Evolutionary conservation across 2,329 filamentous ascomycete species (phyloP), one percentile per base, ranked within the genome.

Genomic region (Fusarium sp.): DNA sequence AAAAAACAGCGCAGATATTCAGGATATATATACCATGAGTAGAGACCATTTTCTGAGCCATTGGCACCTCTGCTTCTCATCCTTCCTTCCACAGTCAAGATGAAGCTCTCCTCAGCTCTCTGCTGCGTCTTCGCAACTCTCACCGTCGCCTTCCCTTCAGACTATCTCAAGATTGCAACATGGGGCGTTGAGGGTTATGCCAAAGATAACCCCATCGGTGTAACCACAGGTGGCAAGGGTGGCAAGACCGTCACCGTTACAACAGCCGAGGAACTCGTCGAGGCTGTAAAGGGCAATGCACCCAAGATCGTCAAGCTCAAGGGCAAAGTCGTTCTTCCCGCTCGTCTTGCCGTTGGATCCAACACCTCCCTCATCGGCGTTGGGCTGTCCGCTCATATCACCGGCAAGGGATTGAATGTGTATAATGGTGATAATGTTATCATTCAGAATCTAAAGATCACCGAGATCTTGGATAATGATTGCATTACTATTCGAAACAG

Each of bases 181-280:
- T 75, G 72, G 73, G 73, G 68, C 2, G 55, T 75, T 12, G 73
- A 75, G 24, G 73, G 73, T 3, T 76, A 77, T 29, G 79, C 79
- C 1, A 77, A 77, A 32, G 71, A 79, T 43, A 82, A 82, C 58
- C 80, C 80, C 1, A 70, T 81, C 30, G 80, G 80, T 5, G 56
- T 68, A 6, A 83, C 81, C 5, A 83, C 79, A 0, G 81, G 82
- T 8, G 82, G 82, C 15, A 73, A 76, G 34, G 81, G 84, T 8
- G 88, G 80, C 50, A 83, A 84, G 12, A 87, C 83, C 0, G 82
- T 85, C 10, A 83, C 82, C 2, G 79, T 83, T 29, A 83, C 74
- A 14, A 84, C 80, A 10, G 80, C 78, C 5, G 80, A 79, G 53
- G 79, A 82, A 45, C 80, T 88, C 44, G 76, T 79, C 10, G 77